Evolutionary conservation across 768 basidiomycete species (phyloP), one percentile per base, ranked within the genome.

Genomic region (Aureoboletus auriporus): DNA sequence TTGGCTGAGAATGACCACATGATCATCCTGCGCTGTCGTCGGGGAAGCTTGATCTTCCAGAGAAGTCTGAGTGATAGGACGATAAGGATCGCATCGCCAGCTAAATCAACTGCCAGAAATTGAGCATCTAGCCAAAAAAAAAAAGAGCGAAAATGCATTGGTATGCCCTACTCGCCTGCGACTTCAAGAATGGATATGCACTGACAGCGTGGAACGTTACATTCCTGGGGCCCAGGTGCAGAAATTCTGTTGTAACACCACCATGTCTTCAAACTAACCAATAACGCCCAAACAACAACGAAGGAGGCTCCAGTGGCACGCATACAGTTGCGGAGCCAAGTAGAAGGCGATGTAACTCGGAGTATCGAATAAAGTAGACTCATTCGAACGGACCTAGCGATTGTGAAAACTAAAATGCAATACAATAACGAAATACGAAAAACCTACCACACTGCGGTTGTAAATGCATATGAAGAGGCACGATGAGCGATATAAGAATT

Each of bases 1-100:
- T 45, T 49, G 4, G 47, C 50, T 14, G 51, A 48, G 37, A 50
- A 52, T 44, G 48, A 36, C 8, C 17, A 44, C 10, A 46, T 40
- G 28, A 62, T 53, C 52, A 56, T 56, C 30, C 48, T 44, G n/a
- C 52, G 50, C 30, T 50, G 52, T 34, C 50, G 49, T 39, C 20
- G 28, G 30, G 42, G 50, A 47, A 50, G 50, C 12, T 40, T 56
- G 49, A 62, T 26, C 12, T 46, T 41, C 56, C 60, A 55, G 42
- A 56, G 42, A 34, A 46, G 38, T 26, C 27, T 36, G 8, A 54
- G 38, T 28, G 47, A 51, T 40, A 61, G 26, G 12, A 23, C n/a
- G 12, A 52, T 36, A 29, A 53, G 38, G 10, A 28, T 48, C 3
- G 44, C 10, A 4, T 61, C 51, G 4, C 49, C 39, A 23, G 23